Percentiles rank a stretch among this genome's conserved stretches.
Conservation (phyloP, 2,329 filamentous ascomycete species). For the Exophiala dermatitidis region DNA sequence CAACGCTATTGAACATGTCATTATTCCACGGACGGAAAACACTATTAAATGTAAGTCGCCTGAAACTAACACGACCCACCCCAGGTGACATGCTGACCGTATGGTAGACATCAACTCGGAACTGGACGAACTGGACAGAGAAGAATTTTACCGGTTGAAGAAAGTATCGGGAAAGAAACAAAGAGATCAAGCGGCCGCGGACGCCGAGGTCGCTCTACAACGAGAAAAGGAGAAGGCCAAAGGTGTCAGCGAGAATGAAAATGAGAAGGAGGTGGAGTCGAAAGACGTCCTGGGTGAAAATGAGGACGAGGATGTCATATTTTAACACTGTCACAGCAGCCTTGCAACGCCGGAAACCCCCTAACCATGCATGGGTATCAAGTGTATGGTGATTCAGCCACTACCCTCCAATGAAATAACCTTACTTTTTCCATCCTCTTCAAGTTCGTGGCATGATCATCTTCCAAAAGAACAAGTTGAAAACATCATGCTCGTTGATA, state of each 20-base stretch:
- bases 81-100: conserved; percentile 9
- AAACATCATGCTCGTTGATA: conserved; percentile 74
- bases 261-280: conserved; percentile 36
- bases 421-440: conserved; percentile 3
- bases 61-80: background rate
- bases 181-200: conserved; percentile 62
- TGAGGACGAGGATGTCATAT: conserved; percentile 81
- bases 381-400: background rate
- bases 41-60: conserved; percentile 80
- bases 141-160: conserved; percentile 96
- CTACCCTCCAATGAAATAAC: conserved; percentile 2
- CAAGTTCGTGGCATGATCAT: background rate
- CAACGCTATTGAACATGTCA: conserved; percentile 76
- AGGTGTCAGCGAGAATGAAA: conserved; percentile 26
- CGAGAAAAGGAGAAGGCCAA: conserved; percentile 35
- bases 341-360: conserved; percentile 7
- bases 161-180: conserved; percentile 87
- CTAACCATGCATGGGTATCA: conserved; percentile 21
- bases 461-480: background rate
- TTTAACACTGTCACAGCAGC: conserved; percentile 42
- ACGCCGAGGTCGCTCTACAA: conserved; percentile 58
- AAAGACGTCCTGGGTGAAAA: conserved; percentile 64
- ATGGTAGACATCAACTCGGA: conserved; percentile 85
- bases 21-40: conserved; percentile 95
- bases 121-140: conserved; percentile 91